phyloP scores from a whole-genome alignment of 148 eudicot species.

The Rhododendron henanense region DNA sequence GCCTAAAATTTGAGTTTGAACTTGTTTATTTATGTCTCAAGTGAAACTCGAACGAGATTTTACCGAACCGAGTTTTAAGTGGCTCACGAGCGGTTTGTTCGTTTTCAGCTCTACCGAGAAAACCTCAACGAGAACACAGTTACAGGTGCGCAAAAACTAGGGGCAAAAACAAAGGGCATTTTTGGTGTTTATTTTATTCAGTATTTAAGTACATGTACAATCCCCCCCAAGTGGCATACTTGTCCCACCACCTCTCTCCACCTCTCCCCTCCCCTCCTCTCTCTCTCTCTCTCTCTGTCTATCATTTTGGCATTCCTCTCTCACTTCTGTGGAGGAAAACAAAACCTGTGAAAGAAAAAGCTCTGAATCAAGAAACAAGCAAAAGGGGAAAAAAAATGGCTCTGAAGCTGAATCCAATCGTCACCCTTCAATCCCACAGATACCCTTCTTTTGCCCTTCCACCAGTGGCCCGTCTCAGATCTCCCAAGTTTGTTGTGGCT shows the following conservation, averaged over 20 bases:
- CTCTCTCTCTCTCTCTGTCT: not conserved
- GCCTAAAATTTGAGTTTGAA: rapidly evolving
- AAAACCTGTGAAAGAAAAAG: conserved; percentile 8
- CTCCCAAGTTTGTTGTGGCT: conserved; percentile 39
- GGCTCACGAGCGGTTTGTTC: too few species aligned
- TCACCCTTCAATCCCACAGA: conserved; percentile 25
- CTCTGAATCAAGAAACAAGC: conserved; percentile 1
- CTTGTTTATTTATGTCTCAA: too few species aligned
- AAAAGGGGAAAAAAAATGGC: conserved; percentile 20
- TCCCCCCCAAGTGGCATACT: not conserved
- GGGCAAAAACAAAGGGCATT: not conserved
- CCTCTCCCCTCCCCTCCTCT: not conserved
- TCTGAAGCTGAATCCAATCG: conserved; percentile 29
- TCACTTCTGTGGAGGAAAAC: conserved; percentile 22
- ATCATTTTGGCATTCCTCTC: conserved; percentile 8
- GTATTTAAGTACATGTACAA: not conserved
- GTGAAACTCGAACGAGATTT: rapidly evolving
- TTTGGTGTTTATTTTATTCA: not conserved
- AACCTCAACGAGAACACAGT: not conserved
- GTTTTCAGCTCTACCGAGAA: too few species aligned
- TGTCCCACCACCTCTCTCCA: not conserved
- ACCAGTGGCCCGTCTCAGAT: conserved; percentile 22
- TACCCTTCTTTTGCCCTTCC: conserved; percentile 27
- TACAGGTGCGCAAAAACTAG: not conserved
- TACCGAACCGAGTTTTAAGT: too few species aligned